Base-by-base conservation (phyloP, 805 yeast genomes). In the Candida alai region DNA sequence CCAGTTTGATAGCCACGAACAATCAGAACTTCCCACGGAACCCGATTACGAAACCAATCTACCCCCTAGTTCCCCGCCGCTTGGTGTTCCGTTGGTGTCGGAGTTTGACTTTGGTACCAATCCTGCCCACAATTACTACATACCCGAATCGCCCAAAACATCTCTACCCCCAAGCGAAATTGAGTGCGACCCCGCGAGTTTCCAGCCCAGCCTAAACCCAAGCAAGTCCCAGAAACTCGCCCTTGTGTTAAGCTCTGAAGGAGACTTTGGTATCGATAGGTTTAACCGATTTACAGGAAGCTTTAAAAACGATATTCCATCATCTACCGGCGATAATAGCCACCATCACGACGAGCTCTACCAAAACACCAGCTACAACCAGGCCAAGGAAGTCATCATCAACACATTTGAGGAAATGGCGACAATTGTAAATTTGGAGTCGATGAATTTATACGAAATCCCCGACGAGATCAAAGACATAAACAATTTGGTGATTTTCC, bases 401-500 rank as follows among this genome's bases (percentile, higher is more conserved):
- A 50, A 56, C 4, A 58, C 73, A 3, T 74, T 78, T 40, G 82
- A 75, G 41, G 64, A 70, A 27, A 64, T 67, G 5, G 42, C 49
- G 6, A 62, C 74, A 1, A 57, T 48, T n/a, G 57, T 78, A 2
- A 54, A 67, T 36, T 45, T 78, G 18, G 81, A 76, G 34, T 54
- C 65, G 11, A 48, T 76, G 52, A 67, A 63, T 0, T 53, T 78
- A 24, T 59, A 56, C 8, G 67, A 67, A 5, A 51, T 78, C 3
- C 84, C 85, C 1, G 76, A 73, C 33, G 80, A 76, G 42, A 63
- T 78, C 19, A 68, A 68, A 32, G 85, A 78, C 48, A 56, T 78
- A 42, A 67, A 74, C 44, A 66, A 76, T 35, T 52, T 76, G 44
- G 78, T 76, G n/a, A 51, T 71, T 6, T 65, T 68, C 36, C 54